Percentiles rank a stretch among this genome's conserved stretches.
Conservation (phyloP, 225 moss, liverwort and hornwort species). For the Ulota crispa region DNA sequence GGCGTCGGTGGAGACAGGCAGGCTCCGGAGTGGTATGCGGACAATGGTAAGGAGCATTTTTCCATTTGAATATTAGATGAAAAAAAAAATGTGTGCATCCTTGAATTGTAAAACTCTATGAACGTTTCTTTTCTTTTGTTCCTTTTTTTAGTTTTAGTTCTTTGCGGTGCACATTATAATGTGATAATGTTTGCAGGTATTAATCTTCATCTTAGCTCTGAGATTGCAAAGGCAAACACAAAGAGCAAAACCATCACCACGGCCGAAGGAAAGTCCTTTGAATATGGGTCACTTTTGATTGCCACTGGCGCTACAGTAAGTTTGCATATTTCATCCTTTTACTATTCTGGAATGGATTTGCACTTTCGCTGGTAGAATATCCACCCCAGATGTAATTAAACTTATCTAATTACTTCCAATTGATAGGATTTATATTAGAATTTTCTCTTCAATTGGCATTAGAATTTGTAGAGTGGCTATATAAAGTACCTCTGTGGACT, state of each 20-base stretch:
- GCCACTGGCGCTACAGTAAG: conserved; percentile 90
- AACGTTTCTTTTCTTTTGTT: too few relatives aligned
- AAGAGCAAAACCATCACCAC: conserved; percentile 73
- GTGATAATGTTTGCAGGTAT: conserved; percentile 38
- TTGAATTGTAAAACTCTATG: neutral
- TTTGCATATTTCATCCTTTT: neutral
- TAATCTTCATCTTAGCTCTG: conserved; percentile 48
- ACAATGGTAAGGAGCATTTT: conserved; percentile 56
- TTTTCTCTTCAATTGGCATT: neutral
- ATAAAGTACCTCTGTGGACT: neutral
- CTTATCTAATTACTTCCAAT: neutral
- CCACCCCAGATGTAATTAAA: neutral
- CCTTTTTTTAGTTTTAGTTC: too few relatives aligned
- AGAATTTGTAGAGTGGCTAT: neutral
- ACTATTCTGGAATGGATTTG: neutral
- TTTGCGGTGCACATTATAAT: neutral
- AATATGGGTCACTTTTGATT: conserved; percentile 72
- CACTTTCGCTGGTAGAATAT: neutral
- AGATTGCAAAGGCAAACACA: conserved; percentile 45
- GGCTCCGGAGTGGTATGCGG: conserved; percentile 77
- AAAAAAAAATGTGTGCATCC: too few relatives aligned
- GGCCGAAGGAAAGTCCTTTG: conserved; percentile 52
- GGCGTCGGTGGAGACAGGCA: conserved; percentile 79
- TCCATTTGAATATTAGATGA: neutral
- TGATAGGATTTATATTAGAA: neutral